Percentiles rank a stretch among this genome's conserved stretches.
These are phyloP conservation scores for Pisolithus orientalis DNA, from an alignment of 768 basidiomycete species.

Conservation along the genomic window DNA sequence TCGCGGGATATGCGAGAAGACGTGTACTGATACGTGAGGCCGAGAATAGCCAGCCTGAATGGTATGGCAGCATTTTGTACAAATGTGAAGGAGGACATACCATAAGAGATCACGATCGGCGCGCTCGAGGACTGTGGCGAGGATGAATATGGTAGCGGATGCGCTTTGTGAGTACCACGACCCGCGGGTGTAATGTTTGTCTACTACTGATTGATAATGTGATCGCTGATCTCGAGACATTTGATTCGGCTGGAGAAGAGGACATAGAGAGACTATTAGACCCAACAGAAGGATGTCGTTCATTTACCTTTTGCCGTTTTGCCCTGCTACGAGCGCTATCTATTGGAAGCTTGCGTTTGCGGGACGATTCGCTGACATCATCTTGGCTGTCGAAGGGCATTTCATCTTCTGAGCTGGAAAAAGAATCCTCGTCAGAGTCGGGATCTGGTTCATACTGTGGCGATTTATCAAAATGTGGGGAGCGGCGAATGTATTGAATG, in stretches of 20 bases:
- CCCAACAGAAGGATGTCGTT: constrained; percentile 27
- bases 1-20: constrained; percentile 83
- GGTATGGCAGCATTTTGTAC: constrained; percentile 5
- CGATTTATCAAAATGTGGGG: constrained; percentile 4
- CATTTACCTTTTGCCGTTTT: constrained; percentile 57
- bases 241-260: constrained; percentile 41
- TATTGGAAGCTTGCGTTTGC: constrained; percentile 45
- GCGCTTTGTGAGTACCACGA: constrained; percentile 88
- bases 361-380: constrained; percentile 27
- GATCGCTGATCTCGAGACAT: constrained; percentile 68
- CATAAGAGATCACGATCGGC: constrained; percentile 93
- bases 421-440: constrained; percentile 57
- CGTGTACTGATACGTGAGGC: constrained; percentile 88
- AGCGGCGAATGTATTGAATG: neutral
- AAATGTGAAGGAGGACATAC: constrained; percentile 34
- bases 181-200: constrained; percentile 80
- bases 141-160: constrained; percentile 80
- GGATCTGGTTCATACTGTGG: constrained; percentile 72
- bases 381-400: constrained; percentile 39
- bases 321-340: constrained; percentile 33
- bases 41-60: constrained; percentile 83
- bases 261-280: neutral
- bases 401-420: constrained; percentile 39
- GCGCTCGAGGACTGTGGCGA: constrained; percentile 86
- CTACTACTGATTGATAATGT: constrained; percentile 54